Conservation (phyloP, 2,329 filamentous ascomycete species). For the Monosporascus sp. region DNA sequence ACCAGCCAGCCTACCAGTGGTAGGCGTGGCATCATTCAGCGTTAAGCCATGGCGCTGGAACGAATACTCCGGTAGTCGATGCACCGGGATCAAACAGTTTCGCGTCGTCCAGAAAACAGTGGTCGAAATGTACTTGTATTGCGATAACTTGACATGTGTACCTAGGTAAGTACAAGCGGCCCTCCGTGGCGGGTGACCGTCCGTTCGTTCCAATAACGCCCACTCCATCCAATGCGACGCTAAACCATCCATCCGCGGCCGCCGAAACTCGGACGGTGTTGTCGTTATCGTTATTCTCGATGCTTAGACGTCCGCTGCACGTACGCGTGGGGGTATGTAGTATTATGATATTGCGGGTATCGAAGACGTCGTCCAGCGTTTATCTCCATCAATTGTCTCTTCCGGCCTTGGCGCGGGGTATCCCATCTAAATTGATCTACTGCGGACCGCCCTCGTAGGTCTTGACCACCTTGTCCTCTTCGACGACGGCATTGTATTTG, state of each 20-base stretch:
- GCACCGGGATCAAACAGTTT: too few species aligned
- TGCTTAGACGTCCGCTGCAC: too few species aligned
- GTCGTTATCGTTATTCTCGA: neutral
- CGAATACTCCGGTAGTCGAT: too few species aligned
- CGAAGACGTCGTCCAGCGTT: neutral
- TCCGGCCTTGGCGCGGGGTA: neutral
- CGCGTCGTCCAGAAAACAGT: too few species aligned
- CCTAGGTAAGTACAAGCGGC: neutral
- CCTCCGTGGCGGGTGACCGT: neutral
- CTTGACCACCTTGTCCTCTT: constrained; percentile 69
- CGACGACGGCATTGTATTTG: constrained; percentile 60
- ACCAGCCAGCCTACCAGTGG: too few species aligned
- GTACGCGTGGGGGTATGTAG: too few species aligned
- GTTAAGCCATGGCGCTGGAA: too few species aligned
- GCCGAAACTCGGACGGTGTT: neutral
- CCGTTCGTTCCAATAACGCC: neutral
- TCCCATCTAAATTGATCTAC: neutral
- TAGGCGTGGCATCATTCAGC: too few species aligned
- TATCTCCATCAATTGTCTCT: neutral
- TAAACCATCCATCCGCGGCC: neutral
- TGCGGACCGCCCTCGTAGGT: constrained; percentile 26
- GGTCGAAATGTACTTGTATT: too few species aligned
- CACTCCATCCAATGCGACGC: neutral
- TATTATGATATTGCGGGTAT: too few species aligned
- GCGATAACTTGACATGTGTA: neutral